Conservation (phyloP, 495 filamentous ascomycete genomes). For the Podospora appendiculata region DNA sequence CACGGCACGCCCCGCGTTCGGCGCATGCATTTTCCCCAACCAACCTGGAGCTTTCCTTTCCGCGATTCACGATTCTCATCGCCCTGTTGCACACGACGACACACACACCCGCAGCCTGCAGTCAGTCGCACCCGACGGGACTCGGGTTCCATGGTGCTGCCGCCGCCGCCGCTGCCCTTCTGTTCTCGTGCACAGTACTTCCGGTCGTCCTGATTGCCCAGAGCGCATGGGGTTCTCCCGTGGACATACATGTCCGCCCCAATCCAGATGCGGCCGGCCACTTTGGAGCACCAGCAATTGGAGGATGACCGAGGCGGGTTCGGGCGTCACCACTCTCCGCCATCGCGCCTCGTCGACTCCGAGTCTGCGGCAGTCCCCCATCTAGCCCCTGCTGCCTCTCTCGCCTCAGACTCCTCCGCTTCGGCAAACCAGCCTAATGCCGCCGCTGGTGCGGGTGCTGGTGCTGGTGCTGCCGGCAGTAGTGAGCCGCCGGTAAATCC, state of each 20-base stretch:
- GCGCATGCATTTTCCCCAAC: no score
- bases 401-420: constrained; percentile 1
- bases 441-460: constrained; percentile 12
- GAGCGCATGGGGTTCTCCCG: constrained; percentile 1
- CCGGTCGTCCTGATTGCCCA: neutral
- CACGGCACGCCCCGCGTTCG: no score
- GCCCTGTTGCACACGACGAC: neutral
- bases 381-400: neutral
- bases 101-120: neutral
- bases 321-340: neutral
- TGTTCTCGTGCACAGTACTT: no score
- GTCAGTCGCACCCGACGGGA: no score
- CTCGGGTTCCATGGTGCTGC: no score
- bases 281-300: neutral
- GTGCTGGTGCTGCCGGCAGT: constrained; percentile 14
- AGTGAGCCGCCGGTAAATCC: constrained; percentile 24
- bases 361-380: neutral
- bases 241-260: neutral
- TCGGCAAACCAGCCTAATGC: constrained; percentile 4
- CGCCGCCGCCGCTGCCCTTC: no score
- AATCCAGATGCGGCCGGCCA: neutral
- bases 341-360: neutral
- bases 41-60: no score
- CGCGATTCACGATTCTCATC: no score
- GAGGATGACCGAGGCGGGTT: neutral